Base-by-base conservation (phyloP, 2,329 filamentous ascomycete species). In the Colletotrichum agaves region DNA sequence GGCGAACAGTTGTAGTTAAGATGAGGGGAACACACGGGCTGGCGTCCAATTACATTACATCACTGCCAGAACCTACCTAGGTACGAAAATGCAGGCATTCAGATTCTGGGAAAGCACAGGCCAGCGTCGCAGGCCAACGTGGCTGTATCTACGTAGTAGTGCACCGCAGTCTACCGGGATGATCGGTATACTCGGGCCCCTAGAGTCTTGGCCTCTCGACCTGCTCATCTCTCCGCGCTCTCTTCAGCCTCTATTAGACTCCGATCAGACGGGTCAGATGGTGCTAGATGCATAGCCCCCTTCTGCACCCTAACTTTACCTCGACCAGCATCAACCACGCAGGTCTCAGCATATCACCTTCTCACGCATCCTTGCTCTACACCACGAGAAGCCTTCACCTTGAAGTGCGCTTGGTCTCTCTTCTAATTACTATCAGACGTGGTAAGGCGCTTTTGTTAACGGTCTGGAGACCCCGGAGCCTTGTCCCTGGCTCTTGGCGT, bases 291-390 rank as follows among this genome's bases (percentile, higher is more conserved):
- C 60, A 63, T 58, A 44, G 44, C 52, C 35, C 52, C 35, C 43
- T 39, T 31, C 58, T 57, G 58, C 43, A 19, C 35, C 52, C 50
- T 58, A 57, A 64, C 60, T 58, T 64, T 64, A 59, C 59, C 47
- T 49, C 19, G 23, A 64, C 60, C 60, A 55, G 52, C 64, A 67
- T 59, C 60, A 67, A 53, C 60, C 61, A 67, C 46, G 61, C 23
- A 64, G 12, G 11, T 11, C n/a, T n/a, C 63, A 23, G 41, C 43
- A 19, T 52, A 46, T 46, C 35, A 37, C 35, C 35, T 37, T 37
- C 35, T 4, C 35, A 37, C 35, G 35, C 4, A 37, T 2, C 35
- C 35, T 33, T 31, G 46, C 46, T 21, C 13, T 15, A 17, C 15
- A 31, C 21, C 1, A 8, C n/a, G 50, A 19, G 17, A 12, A 10